Conservation (phyloP, 2,329 filamentous ascomycete species). For the Talaromyces atroroseus region DNA sequence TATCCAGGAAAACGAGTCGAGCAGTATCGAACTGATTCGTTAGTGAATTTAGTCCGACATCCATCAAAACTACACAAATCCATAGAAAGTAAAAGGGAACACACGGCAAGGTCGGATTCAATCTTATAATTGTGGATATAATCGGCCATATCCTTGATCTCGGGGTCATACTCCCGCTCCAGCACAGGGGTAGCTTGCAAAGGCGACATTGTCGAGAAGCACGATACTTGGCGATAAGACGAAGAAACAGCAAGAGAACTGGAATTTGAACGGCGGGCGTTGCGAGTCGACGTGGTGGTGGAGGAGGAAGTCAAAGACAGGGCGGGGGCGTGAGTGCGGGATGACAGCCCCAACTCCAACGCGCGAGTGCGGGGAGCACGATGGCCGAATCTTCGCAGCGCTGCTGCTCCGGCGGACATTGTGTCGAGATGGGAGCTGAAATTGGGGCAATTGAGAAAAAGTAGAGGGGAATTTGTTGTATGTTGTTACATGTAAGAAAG, state of each 20-base stretch:
- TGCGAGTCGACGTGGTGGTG: slow-evolving; percentile 13
- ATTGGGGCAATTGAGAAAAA: not conserved
- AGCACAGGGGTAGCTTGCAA: slow-evolving; percentile 30
- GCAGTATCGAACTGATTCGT: slow-evolving; percentile 72
- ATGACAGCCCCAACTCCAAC: slow-evolving; percentile 30
- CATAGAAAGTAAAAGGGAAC: slow-evolving; percentile 26
- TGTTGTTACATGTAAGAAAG: not conserved
- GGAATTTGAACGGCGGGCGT: slow-evolving; percentile 16
- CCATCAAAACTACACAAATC: not conserved
- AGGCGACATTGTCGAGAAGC: slow-evolving; percentile 41
- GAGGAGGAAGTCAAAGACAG: slow-evolving; percentile 24
- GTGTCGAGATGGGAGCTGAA: not conserved
- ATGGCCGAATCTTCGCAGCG: slow-evolving; percentile 38
- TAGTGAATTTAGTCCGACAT: not conserved
- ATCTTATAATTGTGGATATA: slow-evolving; percentile 93
- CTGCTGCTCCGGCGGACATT: slow-evolving; percentile 38
- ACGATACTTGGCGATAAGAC: slow-evolving; percentile 18
- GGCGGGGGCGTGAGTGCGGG: slow-evolving; percentile 41
- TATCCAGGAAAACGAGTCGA: slow-evolving; percentile 93
- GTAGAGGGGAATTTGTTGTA: too few species aligned
- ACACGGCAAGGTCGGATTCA: slow-evolving; percentile 85
- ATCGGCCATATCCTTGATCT: slow-evolving; percentile 90
- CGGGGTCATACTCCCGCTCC: slow-evolving; percentile 69
- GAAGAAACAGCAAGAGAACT: not conserved
- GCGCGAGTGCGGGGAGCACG: slow-evolving; percentile 30